Evolutionary conservation across 164 flowering plant genomes (phyloP), one percentile per base, ranked within the genome.

Genomic region (Nymphaea colorata): DNA sequence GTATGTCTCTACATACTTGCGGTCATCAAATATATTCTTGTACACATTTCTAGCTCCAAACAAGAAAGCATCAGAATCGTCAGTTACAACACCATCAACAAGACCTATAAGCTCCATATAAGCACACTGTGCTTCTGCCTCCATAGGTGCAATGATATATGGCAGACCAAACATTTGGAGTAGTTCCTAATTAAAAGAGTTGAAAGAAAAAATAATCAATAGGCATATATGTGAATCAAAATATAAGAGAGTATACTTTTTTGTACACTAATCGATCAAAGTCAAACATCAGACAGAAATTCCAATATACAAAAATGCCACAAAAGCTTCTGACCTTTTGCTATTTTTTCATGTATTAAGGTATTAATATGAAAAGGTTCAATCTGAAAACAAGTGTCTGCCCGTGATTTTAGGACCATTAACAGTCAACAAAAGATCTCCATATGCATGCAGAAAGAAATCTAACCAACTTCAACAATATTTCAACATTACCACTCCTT

Each of bases 71-170:
- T 94, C 98, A 41, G 98, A 91, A 79, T 94, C 98, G 81, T 94
- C 98, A 61, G 98, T 91, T 43, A 94, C 95, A 71, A 94, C 95
- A 70, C 97, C 98, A 85, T 94, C 97, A 64, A 94, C 97, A 78
- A 88, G 86, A 65, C 85, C 82, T 44, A 80, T 79, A 57, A 80
- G 78, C 78, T 94, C 98, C 96, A 94, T 78, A 70, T 75, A 85
- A 64, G 98, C 98, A 73, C 98, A 94, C 64, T 94, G 98, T 66
- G 97, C 97, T 87, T 94, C 98, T 69, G 98, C 98, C 79, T 94
- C 98, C 96, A 88, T 91, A 14, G 98, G 98, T 63, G 98, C 93
- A 78, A 94, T 94, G 42, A 91, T 91, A 77, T 87, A 94, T 12
- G 98, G 98, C 69, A 91, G 77, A 44, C 98, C 98, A 82, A 94